Evolutionary conservation across 352 stramenopile genomes (phyloP), one percentile per base, ranked within the genome.

Genomic region (Blastocystis hominis): DNA sequence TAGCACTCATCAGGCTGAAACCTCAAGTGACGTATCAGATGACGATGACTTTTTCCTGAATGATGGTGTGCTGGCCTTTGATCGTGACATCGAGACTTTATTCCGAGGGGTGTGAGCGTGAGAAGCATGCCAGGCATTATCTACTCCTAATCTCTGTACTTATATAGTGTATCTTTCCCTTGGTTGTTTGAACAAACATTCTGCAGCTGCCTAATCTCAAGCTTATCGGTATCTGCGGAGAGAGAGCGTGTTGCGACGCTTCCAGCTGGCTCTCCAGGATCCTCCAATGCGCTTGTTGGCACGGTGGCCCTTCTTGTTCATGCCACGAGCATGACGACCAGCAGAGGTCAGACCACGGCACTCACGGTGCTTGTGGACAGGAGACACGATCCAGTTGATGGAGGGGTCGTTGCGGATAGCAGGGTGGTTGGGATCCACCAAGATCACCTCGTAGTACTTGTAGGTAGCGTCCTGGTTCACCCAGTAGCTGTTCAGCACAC

Each of bases 401-500:
- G 95, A 95, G 69, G 97, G 92, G 91, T 99, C 97, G 89, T 97
- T 97, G 90, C 97, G 94, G 92, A 99, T 98, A 86, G 93, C 94
- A 90, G 94, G 94, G 93, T 99, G 96, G 89, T 92, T 93, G 89
- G 97, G 95, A 93, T 99, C 97, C 59, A 99, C 95, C 62, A 98
- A 91, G 91, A 99, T 99, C 89, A 99, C 93, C 93, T 99, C 97
- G 89, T 98, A 99, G 92, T 99, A 99, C 92, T 99, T 99, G 96
- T 98, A 98, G 89, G 96, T 99, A 46, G 96, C 96, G 91, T 99
- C 97, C 89, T 98, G 95, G 93, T 99, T 99, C 89, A 99, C 93
- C 97, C 97, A 99, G 94, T 99, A 99, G 86, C 95, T 98, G 94
- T 99, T 99, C 40, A 99, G 93, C 84, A 99, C 97, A 87, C 97